Percentiles rank a stretch among this genome's conserved stretches.
These are phyloP conservation scores for Sonneratia caseolaris DNA, from an alignment of 345 rosid species.

Conservation along the genomic window DNA sequence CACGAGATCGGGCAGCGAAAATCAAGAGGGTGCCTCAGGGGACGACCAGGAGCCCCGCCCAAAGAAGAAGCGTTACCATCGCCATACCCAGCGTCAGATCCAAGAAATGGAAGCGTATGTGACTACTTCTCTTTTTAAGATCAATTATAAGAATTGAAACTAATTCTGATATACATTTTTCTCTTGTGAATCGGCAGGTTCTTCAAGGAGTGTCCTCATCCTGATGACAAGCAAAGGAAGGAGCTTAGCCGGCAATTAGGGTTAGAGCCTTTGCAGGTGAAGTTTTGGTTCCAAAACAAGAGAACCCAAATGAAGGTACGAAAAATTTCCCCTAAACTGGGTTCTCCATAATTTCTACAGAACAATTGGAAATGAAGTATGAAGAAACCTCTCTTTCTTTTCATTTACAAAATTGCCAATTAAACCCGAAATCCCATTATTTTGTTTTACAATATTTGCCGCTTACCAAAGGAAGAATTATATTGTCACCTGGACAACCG, in stretches of 20 bases:
- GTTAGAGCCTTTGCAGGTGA: constrained; percentile 89
- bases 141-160: too few species aligned
- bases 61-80: constrained; percentile 82
- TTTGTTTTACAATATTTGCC: background rate
- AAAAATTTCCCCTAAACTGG: background rate
- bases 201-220: constrained; percentile 98
- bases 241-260: constrained; percentile 82
- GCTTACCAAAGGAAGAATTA: background rate
- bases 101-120: constrained; percentile 96
- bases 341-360: too few species aligned
- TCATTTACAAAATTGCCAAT: background rate
- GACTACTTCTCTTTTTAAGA: too few species aligned
- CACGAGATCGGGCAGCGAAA: constrained; percentile 82
- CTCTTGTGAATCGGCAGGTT: constrained; percentile 20
- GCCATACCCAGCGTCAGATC: constrained; percentile 98
- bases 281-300: constrained; percentile 98
- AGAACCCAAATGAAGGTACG: constrained; percentile 98
- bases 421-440: background rate
- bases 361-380: too few species aligned
- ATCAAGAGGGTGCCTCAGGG: constrained; percentile 70
- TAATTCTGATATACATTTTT: background rate
- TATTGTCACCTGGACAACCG: background rate
- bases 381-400: too few species aligned
- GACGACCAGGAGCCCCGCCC: constrained; percentile 74
- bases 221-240: constrained; percentile 98